phyloP scores from a whole-genome alignment of 225 moss, liverwort and hornwort species.

The Ulota crispa region DNA sequence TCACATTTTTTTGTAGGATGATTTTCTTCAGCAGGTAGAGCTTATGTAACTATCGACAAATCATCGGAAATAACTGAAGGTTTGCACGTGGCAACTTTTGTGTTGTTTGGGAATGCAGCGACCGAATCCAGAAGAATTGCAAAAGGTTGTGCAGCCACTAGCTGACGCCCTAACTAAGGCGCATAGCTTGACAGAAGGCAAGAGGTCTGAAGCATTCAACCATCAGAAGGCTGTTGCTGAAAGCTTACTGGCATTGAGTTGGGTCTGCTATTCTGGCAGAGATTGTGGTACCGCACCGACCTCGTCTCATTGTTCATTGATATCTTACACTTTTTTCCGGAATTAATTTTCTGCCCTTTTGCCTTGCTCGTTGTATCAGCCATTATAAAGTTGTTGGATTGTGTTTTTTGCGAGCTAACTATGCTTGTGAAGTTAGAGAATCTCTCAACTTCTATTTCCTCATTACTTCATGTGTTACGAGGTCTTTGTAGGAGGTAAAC shows the following conservation, averaged over 20 bases:
- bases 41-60: background rate
- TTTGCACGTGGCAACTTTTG: slow-evolving; percentile 8
- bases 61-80: background rate
- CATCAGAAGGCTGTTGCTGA: slow-evolving; percentile 89
- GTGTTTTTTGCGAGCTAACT: background rate
- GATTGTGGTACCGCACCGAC: slow-evolving; percentile 67
- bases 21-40: slow-evolving; percentile 12
- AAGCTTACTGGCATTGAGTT: slow-evolving; percentile 76
- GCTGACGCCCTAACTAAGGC: slow-evolving; percentile 70
- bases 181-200: slow-evolving; percentile 75
- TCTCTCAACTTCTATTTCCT: background rate
- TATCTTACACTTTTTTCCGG: background rate
- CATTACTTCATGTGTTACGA: background rate
- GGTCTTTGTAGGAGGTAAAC: background rate
- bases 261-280: slow-evolving; percentile 90
- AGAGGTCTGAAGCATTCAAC: slow-evolving; percentile 78
- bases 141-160: slow-evolving; percentile 74
- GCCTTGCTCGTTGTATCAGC: background rate
- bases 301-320: slow-evolving; percentile 18
- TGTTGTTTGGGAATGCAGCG: slow-evolving; percentile 50
- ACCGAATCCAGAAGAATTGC: slow-evolving; percentile 61
- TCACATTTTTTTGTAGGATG: background rate
- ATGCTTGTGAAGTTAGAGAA: background rate
- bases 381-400: background rate
- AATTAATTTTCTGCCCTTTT: background rate